A percentile compares a stretch with the other conserved stretches of the same genome.
phyloP scores from a whole-genome alignment of 2,329 filamentous ascomycete species.

The Sporothrix inflata region DNA sequence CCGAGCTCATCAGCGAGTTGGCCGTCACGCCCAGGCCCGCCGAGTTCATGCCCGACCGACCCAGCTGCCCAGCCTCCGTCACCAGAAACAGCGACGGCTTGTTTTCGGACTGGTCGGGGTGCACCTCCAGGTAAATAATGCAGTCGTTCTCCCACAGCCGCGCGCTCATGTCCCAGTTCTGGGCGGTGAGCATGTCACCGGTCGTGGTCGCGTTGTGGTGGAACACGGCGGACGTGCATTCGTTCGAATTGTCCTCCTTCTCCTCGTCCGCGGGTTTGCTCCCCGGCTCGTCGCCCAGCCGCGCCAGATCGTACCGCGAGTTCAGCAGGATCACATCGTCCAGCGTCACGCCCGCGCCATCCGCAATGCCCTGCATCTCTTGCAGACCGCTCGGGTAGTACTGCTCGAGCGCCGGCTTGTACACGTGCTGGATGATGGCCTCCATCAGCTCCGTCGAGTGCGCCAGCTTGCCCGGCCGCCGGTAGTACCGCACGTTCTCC shows the following conservation, averaged over 20 bases:
- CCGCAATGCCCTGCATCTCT: constrained; percentile 35
- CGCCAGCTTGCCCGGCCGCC: constrained; percentile 35
- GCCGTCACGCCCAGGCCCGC: constrained; percentile 37
- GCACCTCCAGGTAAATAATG: constrained; percentile 39
- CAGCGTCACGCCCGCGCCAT: constrained; percentile 35
- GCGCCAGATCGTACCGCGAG: constrained; percentile 36
- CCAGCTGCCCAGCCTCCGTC: constrained; percentile 40
- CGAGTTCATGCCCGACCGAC: constrained; percentile 39
- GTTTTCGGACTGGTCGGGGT: constrained; percentile 32
- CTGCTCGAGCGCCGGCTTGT: constrained; percentile 35
- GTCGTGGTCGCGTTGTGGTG: constrained; percentile 20
- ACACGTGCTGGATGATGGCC: constrained; percentile 34
- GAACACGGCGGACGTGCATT: constrained; percentile 34
- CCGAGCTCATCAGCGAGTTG: constrained; percentile 37
- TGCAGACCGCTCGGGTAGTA: constrained; percentile 33
- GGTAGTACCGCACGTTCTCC: constrained; percentile 36
- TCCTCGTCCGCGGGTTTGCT: not conserved
- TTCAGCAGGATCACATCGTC: constrained; percentile 37
- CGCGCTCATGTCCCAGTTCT: constrained; percentile 35
- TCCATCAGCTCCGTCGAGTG: constrained; percentile 31
- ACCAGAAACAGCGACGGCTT: constrained; percentile 37
- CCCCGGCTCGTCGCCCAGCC: constrained; percentile 27
- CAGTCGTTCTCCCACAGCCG: constrained; percentile 35
- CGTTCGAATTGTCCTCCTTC: constrained; percentile 24
- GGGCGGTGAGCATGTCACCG: constrained; percentile 28